Percentiles rank a stretch among this genome's conserved stretches.
phyloP scores from a whole-genome alignment of 2,329 filamentous ascomycete species.

The Arthroderma uncinatum region DNA sequence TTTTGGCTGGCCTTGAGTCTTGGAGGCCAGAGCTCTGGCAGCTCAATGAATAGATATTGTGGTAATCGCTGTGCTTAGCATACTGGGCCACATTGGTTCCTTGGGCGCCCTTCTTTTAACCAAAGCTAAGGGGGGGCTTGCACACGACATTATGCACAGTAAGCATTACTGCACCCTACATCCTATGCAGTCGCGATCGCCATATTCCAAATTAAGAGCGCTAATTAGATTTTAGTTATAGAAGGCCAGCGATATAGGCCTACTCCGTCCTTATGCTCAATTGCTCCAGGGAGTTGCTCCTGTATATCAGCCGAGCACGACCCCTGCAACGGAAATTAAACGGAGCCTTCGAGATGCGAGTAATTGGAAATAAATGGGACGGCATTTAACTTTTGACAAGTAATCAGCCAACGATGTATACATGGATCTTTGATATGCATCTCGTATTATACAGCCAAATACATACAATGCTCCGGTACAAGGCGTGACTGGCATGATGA shows the following conservation, averaged over 20 bases:
- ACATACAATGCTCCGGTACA: neutral
- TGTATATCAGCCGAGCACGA: neutral
- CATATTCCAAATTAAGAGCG: neutral
- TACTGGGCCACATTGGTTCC: neutral
- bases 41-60: neutral
- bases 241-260: neutral
- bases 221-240: no score
- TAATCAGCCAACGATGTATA: neutral
- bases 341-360: constrained; percentile 5
- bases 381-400: constrained; percentile 1
- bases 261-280: no score
- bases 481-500: neutral
- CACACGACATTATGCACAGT: neutral
- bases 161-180: neutral
- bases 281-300: no score
- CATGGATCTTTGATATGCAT: constrained; percentile 1
- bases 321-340: constrained; percentile 5
- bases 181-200: neutral
- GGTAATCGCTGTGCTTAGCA: neutral
- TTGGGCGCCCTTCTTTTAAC: neutral
- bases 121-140: neutral
- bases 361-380: constrained; percentile 1
- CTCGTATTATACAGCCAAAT: neutral
- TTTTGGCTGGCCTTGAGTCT: neutral
- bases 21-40: neutral